Evolutionary conservation across 148 eudicot genomes (phyloP), one percentile per base, ranked within the genome.

Genomic region (Rhododendron williamsianum): DNA sequence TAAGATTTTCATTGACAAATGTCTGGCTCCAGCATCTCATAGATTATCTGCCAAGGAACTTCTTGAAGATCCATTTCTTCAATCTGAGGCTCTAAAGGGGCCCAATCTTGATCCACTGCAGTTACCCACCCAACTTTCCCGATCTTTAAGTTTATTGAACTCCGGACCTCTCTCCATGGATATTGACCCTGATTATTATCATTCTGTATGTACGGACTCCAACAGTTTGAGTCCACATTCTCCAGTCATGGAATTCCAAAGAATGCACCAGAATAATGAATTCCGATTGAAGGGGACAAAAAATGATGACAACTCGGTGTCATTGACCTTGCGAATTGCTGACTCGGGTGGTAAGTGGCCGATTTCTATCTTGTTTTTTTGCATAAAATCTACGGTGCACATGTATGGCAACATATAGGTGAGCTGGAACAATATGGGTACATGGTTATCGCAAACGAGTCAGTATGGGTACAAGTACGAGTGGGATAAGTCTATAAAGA

Each of bases 1-100:
- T 52, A 94, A 91, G 89, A 92, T 90, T 77, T 95, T 96, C 87
- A 96, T 95, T 18, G 92, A 92, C 87, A 95, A 95, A 89, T 96
- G 98, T 89, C 76, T 96, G 82, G 89, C 88, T 88, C 94, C 92
- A 77, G 95, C 92, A 73, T 90, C 92, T 11, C 79, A 88, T 69
- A 92, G 99, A 87, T 88, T 92, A 89, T 63, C 94, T 38, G 99
- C 94, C 27, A 92, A 84, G 85, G 95, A 95, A 83, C 93, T 95
- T 85, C 93, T 93, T 27, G 91, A 92, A 74, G 94, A 91, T 65
- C 88, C 91, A 7, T 95, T 95, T 86, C 94, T 95, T 86, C 91
- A 91, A 58, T 30, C 76, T 9, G 91, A 90, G 48, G 90, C 36
- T 83, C 86, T 82, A 21, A 89, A 89, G 84, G 93, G 87, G 72